A percentile compares a stretch with the other conserved stretches of the same genome.
These are phyloP conservation scores for Mycena vitilis DNA, from an alignment of 768 basidiomycete genomes.

Conservation along the genomic window DNA sequence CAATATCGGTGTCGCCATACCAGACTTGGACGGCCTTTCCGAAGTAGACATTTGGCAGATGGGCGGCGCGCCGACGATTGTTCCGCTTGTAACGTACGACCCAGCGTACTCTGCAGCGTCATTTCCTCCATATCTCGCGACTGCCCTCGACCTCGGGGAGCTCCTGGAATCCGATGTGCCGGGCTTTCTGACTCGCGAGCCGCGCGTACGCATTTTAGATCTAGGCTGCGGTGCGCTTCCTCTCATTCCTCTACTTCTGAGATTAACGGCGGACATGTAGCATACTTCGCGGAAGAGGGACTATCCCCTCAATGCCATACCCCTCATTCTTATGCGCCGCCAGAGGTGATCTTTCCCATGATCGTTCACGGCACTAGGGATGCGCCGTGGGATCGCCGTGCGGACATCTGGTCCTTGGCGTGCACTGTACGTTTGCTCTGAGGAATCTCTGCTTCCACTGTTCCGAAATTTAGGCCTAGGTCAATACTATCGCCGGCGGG, in stretches of 20 bases:
- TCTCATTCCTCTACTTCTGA: background rate
- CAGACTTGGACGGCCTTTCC: no score
- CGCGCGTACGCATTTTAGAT: no score
- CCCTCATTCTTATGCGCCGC: background rate
- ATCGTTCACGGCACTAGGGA: background rate
- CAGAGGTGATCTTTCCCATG: background rate
- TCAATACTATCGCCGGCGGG: background rate
- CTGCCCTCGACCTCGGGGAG: background rate
- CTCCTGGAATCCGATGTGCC: no score
- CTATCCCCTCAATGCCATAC: background rate
- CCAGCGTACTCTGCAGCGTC: no score
- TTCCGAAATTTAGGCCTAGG: background rate
- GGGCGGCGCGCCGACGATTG: no score
- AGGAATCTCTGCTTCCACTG: background rate
- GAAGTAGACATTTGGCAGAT: no score
- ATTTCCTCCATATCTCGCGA: no score
- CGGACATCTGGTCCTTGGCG: constrained; percentile 2
- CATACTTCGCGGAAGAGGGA: background rate
- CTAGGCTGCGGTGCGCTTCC: no score
- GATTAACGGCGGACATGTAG: background rate
- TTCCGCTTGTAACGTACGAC: no score
- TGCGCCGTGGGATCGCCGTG: background rate
- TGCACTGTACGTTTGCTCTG: background rate
- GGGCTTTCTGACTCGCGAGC: no score
- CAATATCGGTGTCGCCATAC: background rate